These are phyloP conservation scores for Conticribra weissflogii DNA, from an alignment of 108 stramenopile genomes.

Conservation along the genomic window DNA sequence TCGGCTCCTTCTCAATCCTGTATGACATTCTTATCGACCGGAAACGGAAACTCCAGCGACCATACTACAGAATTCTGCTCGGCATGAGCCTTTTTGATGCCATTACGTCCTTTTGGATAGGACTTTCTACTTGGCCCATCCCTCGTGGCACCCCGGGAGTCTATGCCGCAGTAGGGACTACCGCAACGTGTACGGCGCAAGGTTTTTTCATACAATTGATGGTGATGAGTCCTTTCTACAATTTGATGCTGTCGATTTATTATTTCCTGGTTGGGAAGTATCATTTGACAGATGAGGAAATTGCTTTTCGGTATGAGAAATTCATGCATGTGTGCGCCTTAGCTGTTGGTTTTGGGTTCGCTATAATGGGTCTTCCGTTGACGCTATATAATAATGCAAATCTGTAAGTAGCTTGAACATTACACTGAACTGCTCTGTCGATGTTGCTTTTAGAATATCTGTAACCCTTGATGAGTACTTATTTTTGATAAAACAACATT, in stretches of 20 bases:
- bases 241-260: constrained; percentile 11
- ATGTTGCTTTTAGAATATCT: too few relatives aligned
- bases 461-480: too few relatives aligned
- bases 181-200: constrained; percentile 16
- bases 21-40: too few relatives aligned
- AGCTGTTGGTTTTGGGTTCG: constrained; percentile 30
- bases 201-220: constrained; percentile 20
- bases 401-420: too few relatives aligned
- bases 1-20: too few relatives aligned
- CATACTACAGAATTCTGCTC: constrained; percentile 6
- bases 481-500: too few relatives aligned
- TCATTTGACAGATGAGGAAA: neutral
- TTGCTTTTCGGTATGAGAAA: constrained; percentile 17
- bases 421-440: too few relatives aligned
- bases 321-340: constrained; percentile 25
- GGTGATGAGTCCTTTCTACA: constrained; percentile 6
- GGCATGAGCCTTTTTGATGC: constrained; percentile 2
- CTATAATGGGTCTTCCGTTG: constrained; percentile 20
- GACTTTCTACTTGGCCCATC: constrained; percentile 18
- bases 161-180: constrained; percentile 7
- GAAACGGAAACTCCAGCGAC: too few relatives aligned
- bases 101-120: neutral
- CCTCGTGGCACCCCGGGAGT: constrained; percentile 3
- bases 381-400: constrained; percentile 30
- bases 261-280: constrained; percentile 1